Conservation (phyloP, 139 green algal species). For the Chlamydomonas eustigma region DNA sequence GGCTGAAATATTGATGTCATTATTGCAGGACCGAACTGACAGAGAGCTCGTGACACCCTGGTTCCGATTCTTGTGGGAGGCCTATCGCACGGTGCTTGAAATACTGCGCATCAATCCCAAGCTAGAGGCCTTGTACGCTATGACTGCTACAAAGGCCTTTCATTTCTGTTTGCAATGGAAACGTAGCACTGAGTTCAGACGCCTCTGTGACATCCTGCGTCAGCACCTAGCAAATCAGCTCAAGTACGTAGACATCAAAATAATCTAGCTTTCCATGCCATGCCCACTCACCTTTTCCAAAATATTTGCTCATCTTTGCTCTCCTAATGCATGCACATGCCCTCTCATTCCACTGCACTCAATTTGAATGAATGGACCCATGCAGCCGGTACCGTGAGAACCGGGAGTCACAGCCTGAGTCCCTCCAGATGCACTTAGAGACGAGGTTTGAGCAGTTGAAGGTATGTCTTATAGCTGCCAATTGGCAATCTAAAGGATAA, state of each 20-base stretch:
- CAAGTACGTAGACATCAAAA: too few species aligned
- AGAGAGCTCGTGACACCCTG: constrained; percentile 96
- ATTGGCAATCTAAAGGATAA: too few species aligned
- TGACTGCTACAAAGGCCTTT: constrained; percentile 75
- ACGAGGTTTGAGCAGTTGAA: constrained; percentile 97
- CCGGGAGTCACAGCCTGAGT: constrained; percentile 88
- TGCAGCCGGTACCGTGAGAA: constrained; percentile 68
- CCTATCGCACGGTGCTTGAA: constrained; percentile 92
- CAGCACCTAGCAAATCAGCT: constrained; percentile 94
- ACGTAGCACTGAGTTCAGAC: constrained; percentile 94
- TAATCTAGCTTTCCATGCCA: too few species aligned
- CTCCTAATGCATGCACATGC: too few species aligned
- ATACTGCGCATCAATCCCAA: constrained; percentile 97
- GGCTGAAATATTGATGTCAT: not conserved
- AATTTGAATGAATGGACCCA: not conserved
- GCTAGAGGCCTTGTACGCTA: constrained; percentile 94
- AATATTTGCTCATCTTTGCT: too few species aligned
- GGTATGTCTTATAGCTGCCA: constrained; percentile 54
- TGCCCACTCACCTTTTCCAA: too few species aligned
- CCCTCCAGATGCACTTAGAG: constrained; percentile 90
- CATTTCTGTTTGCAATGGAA: constrained; percentile 96
- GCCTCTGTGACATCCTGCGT: constrained; percentile 97
- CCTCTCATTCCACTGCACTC: not conserved
- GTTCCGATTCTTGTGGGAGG: constrained; percentile 99
- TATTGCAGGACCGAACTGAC: constrained; percentile 83